Base-by-base conservation (phyloP, 2,329 filamentous ascomycete species). In the Lasiodiplodia theobromae region DNA sequence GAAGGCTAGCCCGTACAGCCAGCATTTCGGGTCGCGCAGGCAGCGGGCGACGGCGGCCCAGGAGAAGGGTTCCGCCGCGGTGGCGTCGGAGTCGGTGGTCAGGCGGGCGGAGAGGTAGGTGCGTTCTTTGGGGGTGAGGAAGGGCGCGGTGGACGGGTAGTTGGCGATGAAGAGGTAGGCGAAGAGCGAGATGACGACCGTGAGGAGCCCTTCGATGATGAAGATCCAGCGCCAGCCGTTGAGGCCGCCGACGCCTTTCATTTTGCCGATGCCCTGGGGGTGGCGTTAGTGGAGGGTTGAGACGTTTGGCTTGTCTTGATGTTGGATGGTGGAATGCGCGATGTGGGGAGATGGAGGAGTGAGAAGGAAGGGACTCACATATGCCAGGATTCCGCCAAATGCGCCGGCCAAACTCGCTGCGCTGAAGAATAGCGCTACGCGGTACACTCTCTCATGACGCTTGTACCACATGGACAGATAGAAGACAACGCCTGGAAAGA, bases 1-100 rank as follows among this genome's bases (percentile, higher is more conserved):
- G 72, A 92, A 93, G 0, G 85, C 87, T 0, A 92, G 76, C 0
- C 90, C 89, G 71, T 94, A 94, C 0, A 94, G 82, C 89, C 88
- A 92, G 73, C 89, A 89, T 74, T 90, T 92, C 1, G 86, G 85
- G 69, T 93, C 91, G 12, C 83, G 86, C 51, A 92, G 77, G 0
- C 91, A 91, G 21, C 86, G 82, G 28, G 78, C 68, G 0, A 94
- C 91, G 23, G 89, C 88, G 0, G 72, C 77, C 92, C 92, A 94
- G 3, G 81, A 86, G 73, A 94, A 94, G 0, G 80, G 75, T 71
- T 95, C 92, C 58, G 89, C 82, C 5, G 89, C 86, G 0, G 88
- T 92, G 0, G 90, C 88, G 73, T 94, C 91, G 70, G 86, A 89
- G 72, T 94, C 91, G 5, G 85, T 84, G 11, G 88, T 87, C 0